Conservation (phyloP, 345 rosid genomes). For the Theobroma cacao region DNA sequence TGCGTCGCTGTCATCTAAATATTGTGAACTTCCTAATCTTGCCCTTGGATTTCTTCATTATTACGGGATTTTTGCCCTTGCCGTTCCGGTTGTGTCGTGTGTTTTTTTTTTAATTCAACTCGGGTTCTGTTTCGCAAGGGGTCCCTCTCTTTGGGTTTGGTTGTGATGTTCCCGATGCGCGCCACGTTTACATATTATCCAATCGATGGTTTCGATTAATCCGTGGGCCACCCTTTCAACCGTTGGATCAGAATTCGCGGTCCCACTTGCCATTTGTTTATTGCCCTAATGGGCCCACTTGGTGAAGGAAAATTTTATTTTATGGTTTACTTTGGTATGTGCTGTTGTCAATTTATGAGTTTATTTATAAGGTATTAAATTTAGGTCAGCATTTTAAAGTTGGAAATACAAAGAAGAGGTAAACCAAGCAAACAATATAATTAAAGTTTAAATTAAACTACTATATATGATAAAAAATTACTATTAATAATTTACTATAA, state of each 20-base stretch:
- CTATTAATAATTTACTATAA: no score
- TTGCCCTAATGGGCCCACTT: neutral
- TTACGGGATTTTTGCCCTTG: constrained; percentile 19
- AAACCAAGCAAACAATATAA: neutral
- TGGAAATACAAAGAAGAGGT: neutral
- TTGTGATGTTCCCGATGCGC: neutral
- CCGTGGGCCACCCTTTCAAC: neutral
- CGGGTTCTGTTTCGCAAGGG: neutral
- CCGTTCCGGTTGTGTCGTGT: constrained; percentile 8
- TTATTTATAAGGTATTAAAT: neutral
- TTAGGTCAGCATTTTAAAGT: neutral
- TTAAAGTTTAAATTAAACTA: no score
- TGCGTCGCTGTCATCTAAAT: constrained; percentile 35
- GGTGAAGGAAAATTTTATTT: neutral
- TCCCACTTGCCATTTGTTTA: neutral
- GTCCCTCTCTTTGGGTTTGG: constrained; percentile 11
- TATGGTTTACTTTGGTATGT: neutral
- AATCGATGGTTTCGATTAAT: neutral
- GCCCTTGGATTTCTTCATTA: constrained; percentile 17
- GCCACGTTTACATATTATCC: neutral
- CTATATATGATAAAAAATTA: no score
- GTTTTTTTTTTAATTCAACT: neutral
- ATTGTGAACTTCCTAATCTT: neutral
- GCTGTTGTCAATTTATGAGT: neutral
- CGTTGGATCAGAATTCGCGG: neutral